Percentiles rank a stretch among this genome's conserved stretches.
These are phyloP conservation scores for Daldinia childiae DNA, from an alignment of 495 filamentous ascomycete species.

Conservation along the genomic window DNA sequence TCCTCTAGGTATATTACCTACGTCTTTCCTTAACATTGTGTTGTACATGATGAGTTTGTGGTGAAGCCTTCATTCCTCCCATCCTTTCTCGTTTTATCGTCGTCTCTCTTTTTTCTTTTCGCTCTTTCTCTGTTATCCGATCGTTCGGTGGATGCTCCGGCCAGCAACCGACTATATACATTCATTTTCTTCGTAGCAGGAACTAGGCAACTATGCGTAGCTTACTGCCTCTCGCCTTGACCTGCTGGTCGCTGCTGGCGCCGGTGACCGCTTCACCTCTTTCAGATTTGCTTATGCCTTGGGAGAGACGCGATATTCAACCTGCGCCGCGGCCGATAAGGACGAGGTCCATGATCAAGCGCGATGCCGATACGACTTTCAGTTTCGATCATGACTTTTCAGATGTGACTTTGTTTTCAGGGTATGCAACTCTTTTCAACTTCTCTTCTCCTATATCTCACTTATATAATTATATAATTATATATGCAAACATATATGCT, in stretches of 20 bases:
- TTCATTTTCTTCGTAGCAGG: slow-evolving; percentile 10
- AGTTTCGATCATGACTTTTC: slow-evolving; percentile 31
- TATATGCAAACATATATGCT: neutral
- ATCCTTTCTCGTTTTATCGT: neutral
- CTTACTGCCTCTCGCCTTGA: slow-evolving; percentile 13
- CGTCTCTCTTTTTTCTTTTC: slow-evolving; percentile 2
- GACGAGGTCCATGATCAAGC: slow-evolving; percentile 21
- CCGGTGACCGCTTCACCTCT: slow-evolving; percentile 28
- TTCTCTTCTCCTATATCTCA: neutral
- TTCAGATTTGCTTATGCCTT: neutral
- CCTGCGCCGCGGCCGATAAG: slow-evolving; percentile 6
- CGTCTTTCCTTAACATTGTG: neutral
- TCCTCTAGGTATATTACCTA: slow-evolving; percentile 11
- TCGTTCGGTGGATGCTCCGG: slow-evolving; percentile 23
- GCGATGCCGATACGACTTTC: slow-evolving; percentile 39
- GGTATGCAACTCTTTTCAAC: slow-evolving; percentile 19
- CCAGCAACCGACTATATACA: slow-evolving; percentile 14
- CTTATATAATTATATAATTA: neutral
- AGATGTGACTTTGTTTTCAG: slow-evolving; percentile 31
- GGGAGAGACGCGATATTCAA: slow-evolving; percentile 5
- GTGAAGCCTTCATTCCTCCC: slow-evolving; percentile 11
- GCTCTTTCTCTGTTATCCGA: neutral
- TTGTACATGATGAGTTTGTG: slow-evolving; percentile 14
- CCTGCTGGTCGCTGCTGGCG: slow-evolving; percentile 30
- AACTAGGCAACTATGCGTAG: slow-evolving; percentile 20